These are phyloP conservation scores for Boletus sp. DNA, from an alignment of 768 basidiomycete genomes.

Conservation along the genomic window DNA sequence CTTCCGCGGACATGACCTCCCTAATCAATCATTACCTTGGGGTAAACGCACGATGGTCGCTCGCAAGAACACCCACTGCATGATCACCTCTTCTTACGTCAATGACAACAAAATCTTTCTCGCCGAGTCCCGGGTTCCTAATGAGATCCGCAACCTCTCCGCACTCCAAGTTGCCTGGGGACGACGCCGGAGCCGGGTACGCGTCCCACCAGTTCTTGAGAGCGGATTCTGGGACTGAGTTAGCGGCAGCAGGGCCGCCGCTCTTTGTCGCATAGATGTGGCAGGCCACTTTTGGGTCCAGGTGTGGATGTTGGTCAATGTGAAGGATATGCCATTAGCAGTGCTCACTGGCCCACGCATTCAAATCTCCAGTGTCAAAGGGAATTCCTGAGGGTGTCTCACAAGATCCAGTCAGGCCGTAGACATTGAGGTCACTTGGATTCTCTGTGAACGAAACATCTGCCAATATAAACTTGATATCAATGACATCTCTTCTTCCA, in stretches of 20 bases:
- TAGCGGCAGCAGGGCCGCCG: not conserved
- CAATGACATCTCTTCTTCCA: not conserved
- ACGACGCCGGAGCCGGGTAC: conserved; percentile 39
- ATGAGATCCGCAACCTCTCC: conserved; percentile 38
- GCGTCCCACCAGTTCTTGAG: conserved; percentile 54
- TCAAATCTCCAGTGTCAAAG: conserved; percentile 33
- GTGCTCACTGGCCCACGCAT: conserved; percentile 44
- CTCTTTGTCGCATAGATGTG: conserved; percentile 45
- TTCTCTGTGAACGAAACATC: conserved; percentile 41
- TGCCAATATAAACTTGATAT: conserved; percentile 14
- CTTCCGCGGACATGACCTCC: conserved; percentile 54
- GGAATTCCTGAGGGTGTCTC: not conserved
- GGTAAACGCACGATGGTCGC: not conserved
- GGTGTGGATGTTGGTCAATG: not conserved
- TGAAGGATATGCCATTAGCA: not conserved
- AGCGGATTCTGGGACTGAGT: conserved; percentile 7
- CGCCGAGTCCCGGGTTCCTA: conserved; percentile 7
- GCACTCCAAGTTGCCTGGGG: conserved; percentile 28
- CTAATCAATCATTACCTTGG: conserved; percentile 26
- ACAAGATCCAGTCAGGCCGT: conserved; percentile 23
- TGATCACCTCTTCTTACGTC: conserved; percentile 51
- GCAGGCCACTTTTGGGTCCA: conserved; percentile 38
- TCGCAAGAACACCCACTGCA: conserved; percentile 30
- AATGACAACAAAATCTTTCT: conserved; percentile 39
- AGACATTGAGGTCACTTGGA: conserved; percentile 40